Conservation (phyloP, 2,329 filamentous ascomycete genomes). For the Hypoxylon sp. region DNA sequence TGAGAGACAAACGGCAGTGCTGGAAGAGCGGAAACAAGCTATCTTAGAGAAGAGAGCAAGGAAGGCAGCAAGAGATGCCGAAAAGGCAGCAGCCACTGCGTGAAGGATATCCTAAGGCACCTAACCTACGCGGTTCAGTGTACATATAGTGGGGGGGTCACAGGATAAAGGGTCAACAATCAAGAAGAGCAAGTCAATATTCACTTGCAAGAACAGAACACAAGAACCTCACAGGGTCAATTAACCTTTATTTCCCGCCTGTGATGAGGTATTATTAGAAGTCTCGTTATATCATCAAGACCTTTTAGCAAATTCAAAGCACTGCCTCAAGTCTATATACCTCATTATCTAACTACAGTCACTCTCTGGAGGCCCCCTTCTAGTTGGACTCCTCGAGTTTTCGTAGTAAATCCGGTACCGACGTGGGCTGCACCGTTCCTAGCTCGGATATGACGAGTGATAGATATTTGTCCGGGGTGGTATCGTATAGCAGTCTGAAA, state of each 20-base stretch:
- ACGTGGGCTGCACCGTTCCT: constrained; percentile 86
- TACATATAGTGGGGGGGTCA: constrained; percentile 45
- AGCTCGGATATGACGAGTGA: constrained; percentile 93
- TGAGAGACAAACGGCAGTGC: constrained; percentile 80
- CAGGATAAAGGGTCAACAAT: constrained; percentile 21
- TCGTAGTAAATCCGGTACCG: constrained; percentile 77
- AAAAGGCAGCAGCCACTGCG: constrained; percentile 47
- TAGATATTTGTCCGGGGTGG: constrained; percentile 88
- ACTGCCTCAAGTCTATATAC: constrained; percentile 23
- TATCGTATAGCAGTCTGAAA: constrained; percentile 86
- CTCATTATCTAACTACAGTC: constrained; percentile 29
- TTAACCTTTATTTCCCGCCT: constrained; percentile 22
- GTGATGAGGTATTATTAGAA: constrained; percentile 16
- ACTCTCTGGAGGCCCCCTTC: constrained; percentile 44
- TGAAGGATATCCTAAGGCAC: constrained; percentile 25
- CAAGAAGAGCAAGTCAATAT: constrained; percentile 25
- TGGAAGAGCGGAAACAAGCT: constrained; percentile 82
- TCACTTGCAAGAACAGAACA: constrained; percentile 19
- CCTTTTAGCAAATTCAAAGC: constrained; percentile 5
- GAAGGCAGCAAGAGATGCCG: constrained; percentile 76
- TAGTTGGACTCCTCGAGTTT: constrained; percentile 70
- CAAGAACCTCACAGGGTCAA: constrained; percentile 17
- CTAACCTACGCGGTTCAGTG: constrained; percentile 31
- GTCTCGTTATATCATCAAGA: constrained; percentile 10
- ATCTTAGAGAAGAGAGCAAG: constrained; percentile 92